A percentile compares a stretch with the other conserved stretches of the same genome.
These are phyloP conservation scores for Neurospora sp. DNA, from an alignment of 495 filamentous ascomycete genomes.

Conservation along the genomic window DNA sequence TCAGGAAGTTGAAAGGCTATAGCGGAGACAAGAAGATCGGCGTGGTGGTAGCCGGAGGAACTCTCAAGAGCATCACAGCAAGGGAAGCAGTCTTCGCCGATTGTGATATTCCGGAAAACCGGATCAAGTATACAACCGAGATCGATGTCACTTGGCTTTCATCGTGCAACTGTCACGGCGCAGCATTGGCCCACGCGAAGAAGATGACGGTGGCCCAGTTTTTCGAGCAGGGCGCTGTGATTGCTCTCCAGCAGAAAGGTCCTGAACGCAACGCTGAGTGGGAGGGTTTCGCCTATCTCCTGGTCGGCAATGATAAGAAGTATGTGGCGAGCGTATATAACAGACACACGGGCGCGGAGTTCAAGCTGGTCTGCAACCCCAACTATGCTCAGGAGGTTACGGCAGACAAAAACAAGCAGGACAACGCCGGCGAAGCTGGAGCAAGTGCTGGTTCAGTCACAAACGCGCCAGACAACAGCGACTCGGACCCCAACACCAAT, in stretches of 20 bases:
- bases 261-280: background rate
- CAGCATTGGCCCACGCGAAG: background rate
- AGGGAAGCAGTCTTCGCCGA: background rate
- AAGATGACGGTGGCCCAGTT: constrained; percentile 1
- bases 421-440: background rate
- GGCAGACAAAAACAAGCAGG: background rate
- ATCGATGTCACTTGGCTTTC: background rate
- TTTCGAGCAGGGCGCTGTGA: background rate
- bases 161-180: background rate
- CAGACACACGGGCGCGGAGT: background rate
- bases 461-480: background rate
- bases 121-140: background rate
- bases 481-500: background rate
- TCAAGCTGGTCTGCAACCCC: constrained; percentile 3
- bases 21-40: background rate
- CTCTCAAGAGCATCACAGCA: background rate
- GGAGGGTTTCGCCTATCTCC: background rate
- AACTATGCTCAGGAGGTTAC: background rate
- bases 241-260: background rate
- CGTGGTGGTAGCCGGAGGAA: constrained; percentile 5
- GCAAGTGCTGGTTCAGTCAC: background rate
- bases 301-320: background rate
- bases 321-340: background rate
- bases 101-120: background rate
- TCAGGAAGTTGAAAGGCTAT: background rate